Base-by-base conservation (phyloP, 1,139 yeast species). In the Pichia sp. region DNA sequence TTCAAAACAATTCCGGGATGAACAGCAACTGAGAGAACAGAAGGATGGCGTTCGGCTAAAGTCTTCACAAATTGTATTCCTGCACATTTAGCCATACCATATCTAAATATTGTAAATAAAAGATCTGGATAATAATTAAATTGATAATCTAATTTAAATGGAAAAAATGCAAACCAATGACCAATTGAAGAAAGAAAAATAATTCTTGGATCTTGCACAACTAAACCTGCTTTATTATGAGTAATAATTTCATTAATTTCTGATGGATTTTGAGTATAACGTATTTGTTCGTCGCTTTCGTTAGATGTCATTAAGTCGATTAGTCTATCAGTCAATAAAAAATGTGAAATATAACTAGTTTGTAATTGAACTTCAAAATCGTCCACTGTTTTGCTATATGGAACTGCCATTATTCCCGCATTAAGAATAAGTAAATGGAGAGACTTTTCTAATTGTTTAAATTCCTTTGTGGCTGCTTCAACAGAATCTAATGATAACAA, bases 1-100 rank as follows among this genome's bases (percentile, higher is more conserved):
- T 80, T 79, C 80, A 84, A 78, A 13, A 85, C 86, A 47, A 85
- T 72, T 0, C 96, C 96, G 0, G 96, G 96, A 55, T 86, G 93
- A 1, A 86, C 86, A 1, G 88, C 73, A 36, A 77, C 60, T 44
- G 80, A 76, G 27, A 80, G 60, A 8, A 87, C 68, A 26, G 75
- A 69, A 0, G 95, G 94, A 57, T 83, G 72, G 47, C 80, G 70
- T 37, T 75, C 65, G 0, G 91, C 76, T 30, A 87, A 59, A 62
- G 79, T 70, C 52, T 78, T 78, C 54, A 80, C 74, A 50, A 79
- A 73, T 53, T 86, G 95, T 35, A 87, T 84, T 1, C 85, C 84
- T 0, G 88, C 85, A 1, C 85, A 76, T 57, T 87, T 87, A 11
- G 94, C 84, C 62, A 79, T 65, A 0, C 87, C 89, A 53, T 84